Conservation (phyloP, 2,329 filamentous ascomycete genomes). For the Colletotrichum melonis region DNA sequence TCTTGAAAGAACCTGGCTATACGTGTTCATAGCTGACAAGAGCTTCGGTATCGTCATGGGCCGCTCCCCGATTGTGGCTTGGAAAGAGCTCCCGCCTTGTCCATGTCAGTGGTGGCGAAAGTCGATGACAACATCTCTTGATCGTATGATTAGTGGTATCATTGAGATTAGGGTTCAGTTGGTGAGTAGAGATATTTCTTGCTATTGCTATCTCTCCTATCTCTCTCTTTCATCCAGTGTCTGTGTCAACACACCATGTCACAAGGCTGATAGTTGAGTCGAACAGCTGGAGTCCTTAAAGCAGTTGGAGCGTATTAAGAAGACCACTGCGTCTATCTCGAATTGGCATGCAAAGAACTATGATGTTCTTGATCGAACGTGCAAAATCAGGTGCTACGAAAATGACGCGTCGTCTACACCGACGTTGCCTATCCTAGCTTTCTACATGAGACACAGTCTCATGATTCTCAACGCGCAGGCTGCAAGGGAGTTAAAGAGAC, state of each 20-base stretch:
- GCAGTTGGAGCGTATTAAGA: constrained; percentile 32
- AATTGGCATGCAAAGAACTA: constrained; percentile 38
- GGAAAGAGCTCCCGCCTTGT: constrained; percentile 30
- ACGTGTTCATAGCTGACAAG: constrained; percentile 34
- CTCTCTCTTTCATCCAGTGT: neutral
- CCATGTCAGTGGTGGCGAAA: constrained; percentile 35
- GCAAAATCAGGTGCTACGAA: neutral
- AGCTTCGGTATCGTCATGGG: constrained; percentile 35
- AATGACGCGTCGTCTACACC: neutral
- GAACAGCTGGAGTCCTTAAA: constrained; percentile 7
- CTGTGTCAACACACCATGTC: neutral
- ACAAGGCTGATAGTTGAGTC: neutral
- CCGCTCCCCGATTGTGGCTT: constrained; percentile 26
- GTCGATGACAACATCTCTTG: constrained; percentile 36
- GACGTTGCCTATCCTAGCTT: constrained; percentile 37
- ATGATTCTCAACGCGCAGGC: constrained; percentile 42
- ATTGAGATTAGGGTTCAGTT: constrained; percentile 38
- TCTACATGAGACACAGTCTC: constrained; percentile 42
- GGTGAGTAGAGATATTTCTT: neutral
- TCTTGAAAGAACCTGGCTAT: constrained; percentile 34
- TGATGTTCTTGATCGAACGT: constrained; percentile 14
- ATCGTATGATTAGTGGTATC: constrained; percentile 40
- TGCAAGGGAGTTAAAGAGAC: constrained; percentile 36
- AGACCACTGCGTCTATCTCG: constrained; percentile 34
- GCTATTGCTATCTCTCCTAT: too few species aligned